phyloP scores from a whole-genome alignment of 768 basidiomycete species.

The Termitomyces sp. region DNA sequence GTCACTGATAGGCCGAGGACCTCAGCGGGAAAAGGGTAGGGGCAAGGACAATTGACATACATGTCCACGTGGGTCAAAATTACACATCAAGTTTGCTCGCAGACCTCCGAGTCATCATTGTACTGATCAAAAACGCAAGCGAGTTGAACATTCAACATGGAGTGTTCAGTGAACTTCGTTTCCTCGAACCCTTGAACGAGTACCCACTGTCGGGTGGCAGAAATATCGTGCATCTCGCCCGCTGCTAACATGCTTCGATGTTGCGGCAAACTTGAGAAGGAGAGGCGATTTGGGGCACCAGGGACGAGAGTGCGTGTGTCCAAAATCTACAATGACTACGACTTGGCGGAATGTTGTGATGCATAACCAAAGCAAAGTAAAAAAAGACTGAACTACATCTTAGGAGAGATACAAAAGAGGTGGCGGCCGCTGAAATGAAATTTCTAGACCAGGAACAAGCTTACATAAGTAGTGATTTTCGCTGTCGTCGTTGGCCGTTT shows the following conservation, averaged over 20 bases:
- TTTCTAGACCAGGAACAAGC: neutral
- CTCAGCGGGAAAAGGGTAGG: neutral
- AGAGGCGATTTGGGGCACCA: neutral
- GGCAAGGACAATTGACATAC: neutral
- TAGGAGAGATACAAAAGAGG: neutral
- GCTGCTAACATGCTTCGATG: neutral
- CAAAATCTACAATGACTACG: neutral
- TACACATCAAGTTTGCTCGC: neutral
- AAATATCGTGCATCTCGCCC: neutral
- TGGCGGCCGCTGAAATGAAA: conserved; percentile 1
- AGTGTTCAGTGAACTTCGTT: neutral
- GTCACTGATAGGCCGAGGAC: neutral
- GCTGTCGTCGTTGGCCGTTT: neutral
- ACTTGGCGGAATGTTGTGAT: neutral
- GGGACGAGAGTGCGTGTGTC: neutral
- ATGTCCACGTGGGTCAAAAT: neutral
- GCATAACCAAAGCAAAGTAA: neutral
- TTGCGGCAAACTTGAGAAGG: neutral
- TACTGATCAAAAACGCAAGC: neutral
- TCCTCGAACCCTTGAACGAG: neutral
- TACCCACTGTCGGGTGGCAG: neutral
- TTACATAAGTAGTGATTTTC: conserved; percentile 14
- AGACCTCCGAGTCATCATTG: neutral
- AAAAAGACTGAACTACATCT: neutral
- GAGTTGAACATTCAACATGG: neutral